Evolutionary conservation across 805 yeast genomes (phyloP).

Genomic region (Pichia thaimueangensis): DNA sequence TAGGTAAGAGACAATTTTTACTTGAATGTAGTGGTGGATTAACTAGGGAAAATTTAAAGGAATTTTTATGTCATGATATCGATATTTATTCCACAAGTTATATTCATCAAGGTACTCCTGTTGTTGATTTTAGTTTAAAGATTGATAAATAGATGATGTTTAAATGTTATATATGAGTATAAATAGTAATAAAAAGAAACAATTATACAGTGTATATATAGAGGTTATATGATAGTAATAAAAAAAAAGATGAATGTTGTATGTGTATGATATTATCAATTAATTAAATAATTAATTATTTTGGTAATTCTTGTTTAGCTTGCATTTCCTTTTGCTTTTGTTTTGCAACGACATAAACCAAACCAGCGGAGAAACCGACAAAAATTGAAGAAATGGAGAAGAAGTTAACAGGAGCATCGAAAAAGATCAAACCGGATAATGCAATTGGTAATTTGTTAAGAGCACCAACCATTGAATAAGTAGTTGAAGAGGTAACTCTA

Average conservation of each 20-base stretch:
- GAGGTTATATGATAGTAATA: no score
- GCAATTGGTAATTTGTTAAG: slow-evolving; percentile 97
- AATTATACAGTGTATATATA: no score
- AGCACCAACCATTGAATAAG: slow-evolving; percentile 99
- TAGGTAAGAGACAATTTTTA: slow-evolving; percentile 41
- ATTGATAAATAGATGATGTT: slow-evolving; percentile 30
- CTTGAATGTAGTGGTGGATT: slow-evolving; percentile 93
- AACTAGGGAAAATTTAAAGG: slow-evolving; percentile 56
- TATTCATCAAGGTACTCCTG: slow-evolving; percentile 84
- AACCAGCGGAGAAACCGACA: slow-evolving; percentile 91
- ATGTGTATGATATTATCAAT: no score
- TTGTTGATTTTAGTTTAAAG: slow-evolving; percentile 81
- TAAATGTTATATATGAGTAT: background rate
- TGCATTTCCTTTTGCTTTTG: slow-evolving; percentile 66
- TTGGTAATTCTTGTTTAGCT: slow-evolving; percentile 26
- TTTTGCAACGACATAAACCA: slow-evolving; percentile 93
- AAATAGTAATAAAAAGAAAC: no score
- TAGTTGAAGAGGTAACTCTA: slow-evolving; percentile 96
- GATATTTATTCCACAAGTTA: slow-evolving; percentile 89
- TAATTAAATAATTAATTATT: slow-evolving; percentile 12
- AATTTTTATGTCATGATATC: slow-evolving; percentile 67
- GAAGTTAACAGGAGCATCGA: slow-evolving; percentile 92
- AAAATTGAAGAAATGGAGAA: slow-evolving; percentile 83
- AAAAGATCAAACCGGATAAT: slow-evolving; percentile 86
- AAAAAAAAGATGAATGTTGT: background rate